Conservation (phyloP, 345 rosid species). For the Psidium friedrichsthalianum region DNA sequence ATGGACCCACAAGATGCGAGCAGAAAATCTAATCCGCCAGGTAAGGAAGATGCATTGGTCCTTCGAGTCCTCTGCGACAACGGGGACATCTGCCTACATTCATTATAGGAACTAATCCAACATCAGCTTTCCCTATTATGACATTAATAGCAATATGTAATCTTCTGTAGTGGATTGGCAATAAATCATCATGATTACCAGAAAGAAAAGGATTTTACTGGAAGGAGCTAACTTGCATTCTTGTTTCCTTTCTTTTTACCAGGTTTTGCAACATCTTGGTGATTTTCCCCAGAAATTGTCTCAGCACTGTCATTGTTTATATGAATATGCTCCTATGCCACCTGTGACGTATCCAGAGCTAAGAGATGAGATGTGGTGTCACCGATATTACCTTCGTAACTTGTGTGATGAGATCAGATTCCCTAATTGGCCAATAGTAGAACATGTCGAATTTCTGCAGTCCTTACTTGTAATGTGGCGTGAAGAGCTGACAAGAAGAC, state of each 20-base stretch:
- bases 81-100: neutral
- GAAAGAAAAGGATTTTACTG: neutral
- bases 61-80: neutral
- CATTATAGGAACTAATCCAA: neutral
- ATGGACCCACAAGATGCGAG: conserved; percentile 99
- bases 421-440: conserved; percentile 96
- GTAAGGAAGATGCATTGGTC: conserved; percentile 14
- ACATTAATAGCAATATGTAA: neutral
- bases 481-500: conserved; percentile 91
- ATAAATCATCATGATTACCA: neutral
- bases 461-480: conserved; percentile 99
- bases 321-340: conserved; percentile 99
- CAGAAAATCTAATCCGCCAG: conserved; percentile 96
- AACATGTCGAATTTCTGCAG: conserved; percentile 95
- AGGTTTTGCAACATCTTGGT: conserved; percentile 99
- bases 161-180: neutral
- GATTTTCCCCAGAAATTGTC: conserved; percentile 96
- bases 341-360: conserved; percentile 98
- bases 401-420: conserved; percentile 90
- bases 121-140: neutral
- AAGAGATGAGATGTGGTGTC: conserved; percentile 99
- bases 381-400: conserved; percentile 90
- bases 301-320: conserved; percentile 90
- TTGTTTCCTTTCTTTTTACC: conserved; percentile 7
- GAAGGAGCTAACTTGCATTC: neutral